Percentiles rank a stretch among this genome's conserved stretches.
Conservation (phyloP, 2,329 filamentous ascomycete genomes). For the Phialemoniopsis sp. region DNA sequence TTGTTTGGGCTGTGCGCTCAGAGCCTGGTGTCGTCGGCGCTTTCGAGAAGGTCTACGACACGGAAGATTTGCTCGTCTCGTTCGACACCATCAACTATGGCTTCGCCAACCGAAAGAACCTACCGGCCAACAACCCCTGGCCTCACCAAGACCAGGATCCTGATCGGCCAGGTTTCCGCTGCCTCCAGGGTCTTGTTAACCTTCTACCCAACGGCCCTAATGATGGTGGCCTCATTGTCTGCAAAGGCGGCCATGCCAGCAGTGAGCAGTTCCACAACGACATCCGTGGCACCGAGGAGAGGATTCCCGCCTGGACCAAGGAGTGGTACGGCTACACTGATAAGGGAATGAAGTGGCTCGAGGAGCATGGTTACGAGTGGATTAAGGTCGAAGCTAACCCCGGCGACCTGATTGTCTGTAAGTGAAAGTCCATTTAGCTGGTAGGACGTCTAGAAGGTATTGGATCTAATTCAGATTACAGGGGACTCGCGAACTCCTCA, state of each 20-base stretch:
- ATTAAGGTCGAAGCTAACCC: slow-evolving; percentile 30
- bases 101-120: slow-evolving; percentile 32
- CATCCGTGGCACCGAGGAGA: slow-evolving; percentile 22
- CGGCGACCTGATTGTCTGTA: slow-evolving; percentile 33
- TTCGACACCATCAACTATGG: slow-evolving; percentile 43
- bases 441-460: no score
- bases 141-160: slow-evolving; percentile 42
- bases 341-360: slow-evolving; percentile 28
- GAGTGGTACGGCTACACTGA: slow-evolving; percentile 30
- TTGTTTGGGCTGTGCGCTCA: slow-evolving; percentile 41
- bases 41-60: slow-evolving; percentile 40
- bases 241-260: slow-evolving; percentile 17
- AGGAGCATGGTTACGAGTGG: slow-evolving; percentile 17
- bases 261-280: slow-evolving; percentile 29
- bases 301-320: slow-evolving; percentile 26
- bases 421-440: slow-evolving; percentile 9
- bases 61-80: slow-evolving; percentile 41
- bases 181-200: slow-evolving; percentile 40
- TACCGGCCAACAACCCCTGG: slow-evolving; percentile 34
- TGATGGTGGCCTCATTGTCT: slow-evolving; percentile 39
- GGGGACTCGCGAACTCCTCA: slow-evolving; percentile 33
- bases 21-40: slow-evolving; percentile 40
- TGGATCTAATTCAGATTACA: neutral
- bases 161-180: slow-evolving; percentile 39
- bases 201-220: slow-evolving; percentile 35